These are phyloP conservation scores for Exidia glandulosa DNA, from an alignment of 768 basidiomycete genomes.

Conservation along the genomic window DNA sequence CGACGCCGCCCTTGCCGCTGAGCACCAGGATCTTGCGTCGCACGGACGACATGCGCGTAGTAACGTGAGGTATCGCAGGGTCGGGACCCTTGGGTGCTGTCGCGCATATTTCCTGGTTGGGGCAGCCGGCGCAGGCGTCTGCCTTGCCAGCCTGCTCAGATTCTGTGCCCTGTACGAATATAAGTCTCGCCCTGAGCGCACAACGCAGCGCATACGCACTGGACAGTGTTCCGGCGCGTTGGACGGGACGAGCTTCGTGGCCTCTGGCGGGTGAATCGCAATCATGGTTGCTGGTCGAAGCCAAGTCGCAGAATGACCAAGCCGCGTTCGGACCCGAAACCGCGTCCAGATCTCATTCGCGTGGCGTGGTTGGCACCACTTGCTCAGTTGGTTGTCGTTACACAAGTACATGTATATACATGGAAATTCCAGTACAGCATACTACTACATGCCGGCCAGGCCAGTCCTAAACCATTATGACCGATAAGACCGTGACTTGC, in stretches of 20 bases:
- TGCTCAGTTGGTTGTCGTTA: too few relatives aligned
- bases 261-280: not conserved
- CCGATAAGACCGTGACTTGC: too few relatives aligned
- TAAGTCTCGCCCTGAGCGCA: not conserved
- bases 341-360: too few relatives aligned
- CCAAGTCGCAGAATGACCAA: slow-evolving; percentile 16
- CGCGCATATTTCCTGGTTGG: slow-evolving; percentile 86
- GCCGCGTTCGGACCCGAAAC: not conserved
- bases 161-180: slow-evolving; percentile 54
- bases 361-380: too few relatives aligned
- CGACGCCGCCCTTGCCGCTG: slow-evolving; percentile 96
- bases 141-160: slow-evolving; percentile 90
- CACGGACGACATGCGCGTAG: slow-evolving; percentile 71
- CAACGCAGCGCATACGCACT: slow-evolving; percentile 30
- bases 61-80: slow-evolving; percentile 80
- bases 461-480: too few relatives aligned
- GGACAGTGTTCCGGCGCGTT: slow-evolving; percentile 95
- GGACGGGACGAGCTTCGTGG: slow-evolving; percentile 32
- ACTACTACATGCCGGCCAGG: too few relatives aligned
- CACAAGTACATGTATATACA: too few relatives aligned
- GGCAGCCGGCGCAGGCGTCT: slow-evolving; percentile 87
- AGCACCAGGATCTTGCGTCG: slow-evolving; percentile 88
- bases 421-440: too few relatives aligned
- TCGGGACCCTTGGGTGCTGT: slow-evolving; percentile 79
- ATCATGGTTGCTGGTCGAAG: not conserved